phyloP scores from a whole-genome alignment of 2,329 filamentous ascomycete genomes.

The Diaporthe ilicicola region DNA sequence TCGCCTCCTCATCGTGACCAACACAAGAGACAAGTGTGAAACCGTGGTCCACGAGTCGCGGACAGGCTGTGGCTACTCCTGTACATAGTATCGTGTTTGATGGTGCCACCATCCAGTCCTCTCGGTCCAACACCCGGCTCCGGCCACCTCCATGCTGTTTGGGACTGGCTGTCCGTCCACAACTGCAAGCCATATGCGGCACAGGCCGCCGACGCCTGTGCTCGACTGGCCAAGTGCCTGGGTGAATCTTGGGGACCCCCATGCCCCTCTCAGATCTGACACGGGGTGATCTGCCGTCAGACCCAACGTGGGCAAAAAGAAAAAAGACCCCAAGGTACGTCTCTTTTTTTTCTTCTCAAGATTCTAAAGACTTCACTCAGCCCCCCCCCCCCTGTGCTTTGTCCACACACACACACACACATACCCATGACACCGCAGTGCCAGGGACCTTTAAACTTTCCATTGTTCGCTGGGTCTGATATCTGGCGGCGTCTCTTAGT shows the following conservation, averaged over 20 bases:
- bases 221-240: conserved; percentile 4
- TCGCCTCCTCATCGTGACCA: neutral
- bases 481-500: neutral
- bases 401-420: neutral
- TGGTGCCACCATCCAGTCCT: neutral
- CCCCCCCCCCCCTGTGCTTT: neutral
- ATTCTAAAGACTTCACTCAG: neutral
- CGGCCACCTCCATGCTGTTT: conserved; percentile 4
- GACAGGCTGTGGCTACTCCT: neutral
- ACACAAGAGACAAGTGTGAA: neutral
- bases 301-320: conserved; percentile 24
- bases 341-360: neutral
- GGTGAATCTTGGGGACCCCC: neutral
- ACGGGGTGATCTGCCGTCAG: conserved; percentile 15
- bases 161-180: neutral
- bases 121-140: conserved; percentile 13
- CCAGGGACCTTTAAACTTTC: neutral
- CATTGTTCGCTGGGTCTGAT: conserved; percentile 2
- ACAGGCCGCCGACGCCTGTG: conserved; percentile 23
- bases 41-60: neutral
- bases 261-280: conserved; percentile 23
- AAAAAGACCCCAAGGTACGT: conserved; percentile 16
- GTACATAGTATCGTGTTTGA: neutral
- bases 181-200: conserved; percentile 21
- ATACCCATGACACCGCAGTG: neutral